Conservation (phyloP, 345 rosid species). For the Iberis pinnata region DNA sequence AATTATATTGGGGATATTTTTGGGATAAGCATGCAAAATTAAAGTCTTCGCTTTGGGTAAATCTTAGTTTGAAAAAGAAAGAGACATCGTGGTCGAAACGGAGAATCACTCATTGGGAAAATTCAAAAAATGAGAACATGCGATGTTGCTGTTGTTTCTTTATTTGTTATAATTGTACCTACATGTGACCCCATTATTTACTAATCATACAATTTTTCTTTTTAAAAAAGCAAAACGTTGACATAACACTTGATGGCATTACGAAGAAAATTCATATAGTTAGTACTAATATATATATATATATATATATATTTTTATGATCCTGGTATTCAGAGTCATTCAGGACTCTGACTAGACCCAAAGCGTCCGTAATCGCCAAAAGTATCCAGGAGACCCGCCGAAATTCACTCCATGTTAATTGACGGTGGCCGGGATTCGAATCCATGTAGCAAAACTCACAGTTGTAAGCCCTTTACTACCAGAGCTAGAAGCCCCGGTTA, state of each 20-base stretch:
- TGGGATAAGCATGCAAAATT: slow-evolving; percentile 27
- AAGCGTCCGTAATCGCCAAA: too few species aligned
- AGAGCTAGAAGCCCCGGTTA: too few species aligned
- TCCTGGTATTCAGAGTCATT: too few species aligned
- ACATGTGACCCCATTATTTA: slow-evolving; percentile 34
- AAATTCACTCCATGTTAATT: too few species aligned
- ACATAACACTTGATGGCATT: slow-evolving; percentile 20
- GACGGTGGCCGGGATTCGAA: too few species aligned
- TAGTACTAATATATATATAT: too few species aligned
- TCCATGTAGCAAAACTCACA: too few species aligned
- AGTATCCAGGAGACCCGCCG: too few species aligned
- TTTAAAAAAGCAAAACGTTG: slow-evolving; percentile 30
- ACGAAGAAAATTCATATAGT: too few species aligned
- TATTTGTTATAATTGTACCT: slow-evolving; percentile 18
- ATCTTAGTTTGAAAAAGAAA: slow-evolving; percentile 10
- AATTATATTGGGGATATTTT: slow-evolving; percentile 13
- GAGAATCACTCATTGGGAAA: slow-evolving; percentile 25
- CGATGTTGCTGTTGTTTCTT: slow-evolving; percentile 27
- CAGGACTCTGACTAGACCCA: too few species aligned
- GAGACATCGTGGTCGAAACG: slow-evolving; percentile 33
- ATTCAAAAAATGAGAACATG: slow-evolving; percentile 33
- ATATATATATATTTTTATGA: too few species aligned
- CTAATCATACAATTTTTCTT: slow-evolving; percentile 19
- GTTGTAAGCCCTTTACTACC: too few species aligned
- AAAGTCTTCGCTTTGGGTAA: slow-evolving; percentile 28